A percentile compares a stretch with the other conserved stretches of the same genome.
Conservation (phyloP, 2,329 filamentous ascomycete genomes). For the Pestalotiopsis sp. region DNA sequence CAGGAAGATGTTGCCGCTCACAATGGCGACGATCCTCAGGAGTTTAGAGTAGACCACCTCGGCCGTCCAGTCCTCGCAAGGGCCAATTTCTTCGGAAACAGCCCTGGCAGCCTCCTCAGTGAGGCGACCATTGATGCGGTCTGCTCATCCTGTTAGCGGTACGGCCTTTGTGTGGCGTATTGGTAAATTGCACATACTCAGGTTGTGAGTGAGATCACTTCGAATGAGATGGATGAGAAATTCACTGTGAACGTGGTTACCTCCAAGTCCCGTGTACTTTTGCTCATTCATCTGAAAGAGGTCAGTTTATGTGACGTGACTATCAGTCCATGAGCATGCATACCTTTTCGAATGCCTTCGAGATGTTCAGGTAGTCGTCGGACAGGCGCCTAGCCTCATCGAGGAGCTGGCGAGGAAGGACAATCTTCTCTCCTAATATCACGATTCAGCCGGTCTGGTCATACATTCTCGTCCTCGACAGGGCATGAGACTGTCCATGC, state of each 20-base stretch:
- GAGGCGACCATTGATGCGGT: slow-evolving; percentile 38
- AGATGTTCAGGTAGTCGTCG: slow-evolving; percentile 29
- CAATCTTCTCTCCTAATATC: slow-evolving; percentile 25
- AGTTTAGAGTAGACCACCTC: slow-evolving; percentile 41
- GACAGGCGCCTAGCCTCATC: slow-evolving; percentile 28
- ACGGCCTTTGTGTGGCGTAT: background rate
- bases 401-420: slow-evolving; percentile 28
- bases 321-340: background rate
- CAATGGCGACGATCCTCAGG: slow-evolving; percentile 46
- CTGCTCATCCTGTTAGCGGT: background rate
- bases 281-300: slow-evolving; percentile 19
- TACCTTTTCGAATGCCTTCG: slow-evolving; percentile 11
- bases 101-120: slow-evolving; percentile 38
- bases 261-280: slow-evolving; percentile 18
- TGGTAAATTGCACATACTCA: slow-evolving; percentile 20
- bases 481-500: background rate
- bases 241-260: background rate
- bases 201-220: slow-evolving; percentile 22
- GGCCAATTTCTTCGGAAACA: slow-evolving; percentile 35
- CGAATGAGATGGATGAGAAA: slow-evolving; percentile 23
- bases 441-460: background rate
- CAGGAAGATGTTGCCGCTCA: slow-evolving; percentile 49
- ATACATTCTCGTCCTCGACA: background rate
- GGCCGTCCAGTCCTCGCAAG: slow-evolving; percentile 41
- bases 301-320: background rate